phyloP scores from a whole-genome alignment of 2,329 filamentous ascomycete genomes.

The Colletotrichum zoysiae region DNA sequence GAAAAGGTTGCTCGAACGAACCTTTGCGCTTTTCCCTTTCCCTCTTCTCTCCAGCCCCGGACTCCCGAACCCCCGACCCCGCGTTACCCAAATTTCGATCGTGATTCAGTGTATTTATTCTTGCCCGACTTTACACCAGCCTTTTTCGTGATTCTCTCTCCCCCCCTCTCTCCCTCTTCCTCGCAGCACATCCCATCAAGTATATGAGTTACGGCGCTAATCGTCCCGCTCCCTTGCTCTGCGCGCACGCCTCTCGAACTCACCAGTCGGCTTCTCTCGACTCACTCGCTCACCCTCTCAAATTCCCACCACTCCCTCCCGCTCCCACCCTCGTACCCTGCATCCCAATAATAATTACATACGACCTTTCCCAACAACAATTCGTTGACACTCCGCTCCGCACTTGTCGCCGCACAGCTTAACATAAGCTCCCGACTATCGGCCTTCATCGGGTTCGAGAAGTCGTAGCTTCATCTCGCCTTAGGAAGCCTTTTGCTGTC shows the following conservation, averaged over 20 bases:
- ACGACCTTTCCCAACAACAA: slow-evolving; percentile 26
- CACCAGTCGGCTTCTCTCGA: slow-evolving; percentile 10
- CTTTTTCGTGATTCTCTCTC: background rate
- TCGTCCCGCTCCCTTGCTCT: slow-evolving; percentile 24
- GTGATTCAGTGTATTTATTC: slow-evolving; percentile 21
- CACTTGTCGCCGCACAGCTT: slow-evolving; percentile 8
- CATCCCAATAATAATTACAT: slow-evolving; percentile 27
- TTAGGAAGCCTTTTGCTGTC: slow-evolving; percentile 3
- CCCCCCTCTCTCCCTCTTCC: background rate
- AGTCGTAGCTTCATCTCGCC: slow-evolving; percentile 6
- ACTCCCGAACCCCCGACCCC: background rate
- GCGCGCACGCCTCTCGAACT: slow-evolving; percentile 8
- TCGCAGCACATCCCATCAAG: background rate
- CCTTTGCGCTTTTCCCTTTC: background rate
- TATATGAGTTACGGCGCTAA: background rate
- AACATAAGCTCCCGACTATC: background rate
- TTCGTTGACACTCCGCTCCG: slow-evolving; percentile 12
- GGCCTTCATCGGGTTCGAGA: slow-evolving; percentile 14
- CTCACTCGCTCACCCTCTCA: slow-evolving; percentile 7
- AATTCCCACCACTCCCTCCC: slow-evolving; percentile 18
- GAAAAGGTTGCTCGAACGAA: slow-evolving; percentile 9
- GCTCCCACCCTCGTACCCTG: slow-evolving; percentile 23
- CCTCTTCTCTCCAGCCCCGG: slow-evolving; percentile 1
- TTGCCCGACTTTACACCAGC: slow-evolving; percentile 1
- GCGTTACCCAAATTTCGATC: slow-evolving; percentile 6